A percentile compares a stretch with the other conserved stretches of the same genome.
These are phyloP conservation scores for Kokia cookei DNA, from an alignment of 441 rosid genomes.

Conservation along the genomic window DNA sequence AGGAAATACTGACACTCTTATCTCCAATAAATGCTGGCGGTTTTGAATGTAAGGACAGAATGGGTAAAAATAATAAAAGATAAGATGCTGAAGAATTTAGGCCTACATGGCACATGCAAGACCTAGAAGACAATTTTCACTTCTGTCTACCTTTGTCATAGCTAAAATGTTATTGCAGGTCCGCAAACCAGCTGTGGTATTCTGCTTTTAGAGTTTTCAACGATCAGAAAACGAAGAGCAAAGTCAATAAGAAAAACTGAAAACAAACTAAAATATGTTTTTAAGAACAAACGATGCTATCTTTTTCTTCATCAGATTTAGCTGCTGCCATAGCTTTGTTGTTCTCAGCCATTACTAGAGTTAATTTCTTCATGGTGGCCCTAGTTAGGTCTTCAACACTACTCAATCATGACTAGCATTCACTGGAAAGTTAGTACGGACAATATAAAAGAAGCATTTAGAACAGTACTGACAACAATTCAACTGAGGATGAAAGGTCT, in stretches of 20 bases:
- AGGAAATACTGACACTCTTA: conserved; percentile 72
- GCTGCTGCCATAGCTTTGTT: conserved; percentile 93
- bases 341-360: conserved; percentile 94
- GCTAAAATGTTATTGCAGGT: conserved; percentile 96
- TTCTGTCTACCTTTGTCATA: conserved; percentile 75
- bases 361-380: conserved; percentile 86
- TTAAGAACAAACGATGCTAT: conserved; percentile 39
- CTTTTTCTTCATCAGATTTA: conserved; percentile 86
- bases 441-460: neutral
- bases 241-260: neutral
- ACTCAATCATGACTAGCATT: conserved; percentile 49
- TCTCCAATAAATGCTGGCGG: conserved; percentile 85
- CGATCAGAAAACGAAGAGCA: neutral
- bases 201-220: conserved; percentile 90
- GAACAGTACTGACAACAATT: neutral
- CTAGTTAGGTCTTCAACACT: conserved; percentile 84
- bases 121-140: neutral
- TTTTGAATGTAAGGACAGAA: conserved; percentile 81
- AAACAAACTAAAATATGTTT: neutral
- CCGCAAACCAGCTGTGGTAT: conserved; percentile 77
- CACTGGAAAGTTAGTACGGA: neutral
- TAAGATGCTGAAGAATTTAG: neutral
- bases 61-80: conserved; percentile 1
- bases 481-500: neutral
- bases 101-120: neutral